Base-by-base conservation (phyloP, 768 basidiomycete species). In the Tubosaeta brunneosetosa region DNA sequence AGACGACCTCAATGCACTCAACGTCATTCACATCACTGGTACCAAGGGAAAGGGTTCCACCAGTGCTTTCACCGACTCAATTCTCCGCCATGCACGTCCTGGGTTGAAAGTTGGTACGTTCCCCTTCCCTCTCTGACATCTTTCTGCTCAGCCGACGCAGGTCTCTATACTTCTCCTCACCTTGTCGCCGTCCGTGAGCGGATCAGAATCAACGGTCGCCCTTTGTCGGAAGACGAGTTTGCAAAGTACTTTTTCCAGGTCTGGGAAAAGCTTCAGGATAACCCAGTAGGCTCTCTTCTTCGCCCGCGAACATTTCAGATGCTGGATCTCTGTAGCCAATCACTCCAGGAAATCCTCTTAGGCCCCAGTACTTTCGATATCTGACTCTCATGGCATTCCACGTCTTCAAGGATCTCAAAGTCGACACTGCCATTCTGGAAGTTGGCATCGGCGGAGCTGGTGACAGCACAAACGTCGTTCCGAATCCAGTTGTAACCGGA, bases 11-110 rank as follows among this genome's bases (percentile, higher is more conserved):
- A 94, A 97, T 66, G 71, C 73, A 22, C 75, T 99, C 49, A 95
- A 97, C 68, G 92, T 95, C 52, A 82, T 98, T 44, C 95, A 99
- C 74, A 84, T 99, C 59, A 94, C 95, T 9, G 95, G 95, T 4
- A 98, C 97, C 4, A 99, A 99, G 72, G 95, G 95, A 32, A 99
- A 99, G 68, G 95, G 95, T 7, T 98, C 95, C 3, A 94, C 97
- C 1, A 91, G 90, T 58, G 95, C 97, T 8, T 98, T 98, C 62
- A 81, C 83, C 4, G 88, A 93, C 61, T 90, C 88, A 10, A 85
- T 97, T 49, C 74, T 98, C 46, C 81, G 91, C n/a, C 77, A 80
- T 53, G 71, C 78, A n/a, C 79, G 72, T 58, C 86, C 94, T 7
- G 71, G 77, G 2, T 90, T 86, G 76, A 94, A 85, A 75, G 81